Evolutionary conservation across 495 filamentous ascomycete genomes (phyloP).

Genomic region (Neurospora terricola): DNA sequence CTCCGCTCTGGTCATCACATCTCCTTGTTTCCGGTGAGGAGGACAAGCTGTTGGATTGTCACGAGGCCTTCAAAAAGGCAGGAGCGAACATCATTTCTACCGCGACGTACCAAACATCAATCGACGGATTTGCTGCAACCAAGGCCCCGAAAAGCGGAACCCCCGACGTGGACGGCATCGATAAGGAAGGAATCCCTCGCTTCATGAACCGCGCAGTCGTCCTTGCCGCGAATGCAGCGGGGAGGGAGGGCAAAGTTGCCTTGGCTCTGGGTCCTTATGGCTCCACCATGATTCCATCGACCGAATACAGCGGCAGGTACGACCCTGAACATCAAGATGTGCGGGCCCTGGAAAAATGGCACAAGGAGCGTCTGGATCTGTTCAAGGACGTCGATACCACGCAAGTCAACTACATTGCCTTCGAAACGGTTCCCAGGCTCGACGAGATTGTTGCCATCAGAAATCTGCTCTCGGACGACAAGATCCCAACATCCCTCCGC

Average conservation of each 20-base stretch:
- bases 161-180: constrained; percentile 13
- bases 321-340: constrained; percentile 33
- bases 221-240: constrained; percentile 26
- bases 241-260: constrained; percentile 24
- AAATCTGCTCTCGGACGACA: constrained; percentile 14
- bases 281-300: constrained; percentile 50
- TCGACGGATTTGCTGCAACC: constrained; percentile 40
- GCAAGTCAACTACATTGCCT: constrained; percentile 46
- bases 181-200: constrained; percentile 9
- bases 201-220: constrained; percentile 26
- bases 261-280: constrained; percentile 56
- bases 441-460: constrained; percentile 53
- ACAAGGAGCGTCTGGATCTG: constrained; percentile 40
- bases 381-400: constrained; percentile 24
- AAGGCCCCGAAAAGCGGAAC: constrained; percentile 6
- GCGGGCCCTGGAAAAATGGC: constrained; percentile 42
- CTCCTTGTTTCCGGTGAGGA: constrained; percentile 41
- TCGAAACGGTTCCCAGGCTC: constrained; percentile 51
- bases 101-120: constrained; percentile 54
- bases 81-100: constrained; percentile 52
- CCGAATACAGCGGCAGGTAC: constrained; percentile 56
- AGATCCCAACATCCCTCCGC: not conserved
- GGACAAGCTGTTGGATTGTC: constrained; percentile 39
- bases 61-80: constrained; percentile 41
- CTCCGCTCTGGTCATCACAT: constrained; percentile 57